Percentiles rank a stretch among this genome's conserved stretches.
Conservation (phyloP, 768 basidiomycete species). For the Gloeophyllum trabeum region DNA sequence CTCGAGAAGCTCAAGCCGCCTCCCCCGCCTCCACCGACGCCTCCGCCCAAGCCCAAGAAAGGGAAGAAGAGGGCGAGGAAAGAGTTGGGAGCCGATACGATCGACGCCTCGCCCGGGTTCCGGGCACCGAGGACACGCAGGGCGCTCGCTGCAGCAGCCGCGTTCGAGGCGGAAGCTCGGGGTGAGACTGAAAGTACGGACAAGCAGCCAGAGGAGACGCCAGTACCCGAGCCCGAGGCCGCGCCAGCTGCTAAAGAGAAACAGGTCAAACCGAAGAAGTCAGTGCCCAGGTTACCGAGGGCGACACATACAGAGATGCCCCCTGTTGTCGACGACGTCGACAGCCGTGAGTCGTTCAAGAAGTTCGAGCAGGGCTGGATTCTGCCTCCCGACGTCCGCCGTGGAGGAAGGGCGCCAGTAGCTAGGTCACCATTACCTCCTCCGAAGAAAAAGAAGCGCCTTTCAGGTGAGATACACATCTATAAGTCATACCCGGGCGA, state of each 20-base stretch:
- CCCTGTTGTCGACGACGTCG: constrained; percentile 59
- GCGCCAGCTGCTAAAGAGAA: constrained; percentile 6
- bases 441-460: constrained; percentile 34
- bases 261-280: constrained; percentile 4
- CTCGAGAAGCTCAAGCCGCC: constrained; percentile 50
- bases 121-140: constrained; percentile 39
- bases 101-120: constrained; percentile 33
- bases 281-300: too few species aligned
- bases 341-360: constrained; percentile 61
- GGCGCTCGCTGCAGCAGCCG: constrained; percentile 27
- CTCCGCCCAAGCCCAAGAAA: constrained; percentile 27
- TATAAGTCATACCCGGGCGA: too few species aligned
- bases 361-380: constrained; percentile 88
- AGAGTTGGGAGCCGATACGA: constrained; percentile 11
- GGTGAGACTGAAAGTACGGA: too few species aligned
- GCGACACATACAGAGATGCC: constrained; percentile 26
- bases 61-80: constrained; percentile 17
- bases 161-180: constrained; percentile 29
- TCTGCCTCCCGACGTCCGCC: constrained; percentile 58
- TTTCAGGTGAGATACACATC: too few species aligned
- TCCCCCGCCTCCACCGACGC: constrained; percentile 38
- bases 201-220: constrained; percentile 3
- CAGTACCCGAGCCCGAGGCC: constrained; percentile 1
- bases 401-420: constrained; percentile 33
- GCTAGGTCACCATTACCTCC: constrained; percentile 30